phyloP scores from a whole-genome alignment of 2,329 filamentous ascomycete genomes.

The Cladosporium austrohemisphaericum region DNA sequence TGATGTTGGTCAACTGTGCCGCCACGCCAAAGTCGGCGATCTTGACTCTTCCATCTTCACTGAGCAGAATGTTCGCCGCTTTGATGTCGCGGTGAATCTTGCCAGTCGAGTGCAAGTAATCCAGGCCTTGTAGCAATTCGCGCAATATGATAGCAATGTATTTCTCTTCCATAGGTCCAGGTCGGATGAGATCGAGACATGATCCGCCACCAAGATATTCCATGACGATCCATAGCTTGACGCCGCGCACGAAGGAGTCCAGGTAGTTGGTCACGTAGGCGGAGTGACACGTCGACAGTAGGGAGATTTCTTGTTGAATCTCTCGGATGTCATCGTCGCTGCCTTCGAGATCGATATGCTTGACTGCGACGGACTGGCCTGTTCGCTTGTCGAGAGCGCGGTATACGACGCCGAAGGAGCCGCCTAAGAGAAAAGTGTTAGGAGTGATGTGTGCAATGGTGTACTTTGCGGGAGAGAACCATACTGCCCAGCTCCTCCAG shows the following conservation, averaged over 20 bases:
- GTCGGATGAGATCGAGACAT: slow-evolving; percentile 89
- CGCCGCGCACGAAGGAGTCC: slow-evolving; percentile 89
- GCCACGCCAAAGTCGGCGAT: slow-evolving; percentile 96
- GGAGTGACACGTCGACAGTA: slow-evolving; percentile 91
- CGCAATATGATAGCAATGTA: slow-evolving; percentile 94
- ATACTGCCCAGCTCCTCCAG: slow-evolving; percentile 92
- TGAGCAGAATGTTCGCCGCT: slow-evolving; percentile 87
- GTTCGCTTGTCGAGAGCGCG: slow-evolving; percentile 90
- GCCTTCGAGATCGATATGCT: slow-evolving; percentile 97
- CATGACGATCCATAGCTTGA: slow-evolving; percentile 99
- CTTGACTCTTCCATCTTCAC: slow-evolving; percentile 85
- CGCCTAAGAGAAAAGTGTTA: slow-evolving; percentile 53
- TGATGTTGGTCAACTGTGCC: slow-evolving; percentile 94
- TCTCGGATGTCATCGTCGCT: slow-evolving; percentile 98
- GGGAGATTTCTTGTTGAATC: slow-evolving; percentile 94
- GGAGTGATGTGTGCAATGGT: not conserved
- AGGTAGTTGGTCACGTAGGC: slow-evolving; percentile 95
- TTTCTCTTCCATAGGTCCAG: slow-evolving; percentile 78
- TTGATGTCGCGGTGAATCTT: slow-evolving; percentile 98
- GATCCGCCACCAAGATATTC: slow-evolving; percentile 94
- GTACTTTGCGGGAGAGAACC: slow-evolving; percentile 36
- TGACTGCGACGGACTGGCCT: slow-evolving; percentile 92
- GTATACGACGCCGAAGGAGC: slow-evolving; percentile 95
- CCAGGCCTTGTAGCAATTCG: slow-evolving; percentile 81
- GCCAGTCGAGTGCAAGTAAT: slow-evolving; percentile 88